A percentile compares a stretch with the other conserved stretches of the same genome.
Conservation (phyloP, 495 filamentous ascomycete species). For the Aspergillus conjunctus region DNA sequence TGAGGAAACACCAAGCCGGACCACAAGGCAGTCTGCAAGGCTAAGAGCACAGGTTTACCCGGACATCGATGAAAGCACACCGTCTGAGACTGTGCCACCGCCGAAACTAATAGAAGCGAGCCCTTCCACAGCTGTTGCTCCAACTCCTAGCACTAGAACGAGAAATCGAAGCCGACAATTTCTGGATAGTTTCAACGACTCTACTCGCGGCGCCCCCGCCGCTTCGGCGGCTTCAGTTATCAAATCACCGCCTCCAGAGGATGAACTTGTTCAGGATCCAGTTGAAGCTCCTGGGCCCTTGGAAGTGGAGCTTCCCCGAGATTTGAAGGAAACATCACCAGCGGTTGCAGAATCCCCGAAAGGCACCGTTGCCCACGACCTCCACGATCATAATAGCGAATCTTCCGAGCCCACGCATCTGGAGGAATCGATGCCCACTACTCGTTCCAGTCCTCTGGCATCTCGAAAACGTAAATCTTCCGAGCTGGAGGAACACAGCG, state of each 20-base stretch:
- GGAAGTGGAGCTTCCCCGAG: conserved; percentile 10
- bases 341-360: conserved; percentile 16
- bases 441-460: conserved; percentile 17
- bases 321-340: conserved; percentile 2
- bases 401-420: neutral
- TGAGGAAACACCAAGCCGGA: conserved; percentile 30
- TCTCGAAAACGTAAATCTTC: conserved; percentile 38
- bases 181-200: conserved; percentile 14
- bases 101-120: conserved; percentile 21
- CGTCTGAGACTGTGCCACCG: conserved; percentile 22
- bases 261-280: neutral
- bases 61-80: conserved; percentile 26
- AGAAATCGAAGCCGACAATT: conserved; percentile 23
- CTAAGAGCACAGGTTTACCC: conserved; percentile 30
- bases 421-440: conserved; percentile 2
- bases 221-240: neutral
- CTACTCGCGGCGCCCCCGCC: neutral
- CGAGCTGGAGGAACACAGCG: conserved; percentile 30
- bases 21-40: conserved; percentile 42
- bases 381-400: conserved; percentile 9
- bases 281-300: conserved; percentile 2
- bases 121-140: conserved; percentile 17
- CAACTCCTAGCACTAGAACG: conserved; percentile 20
- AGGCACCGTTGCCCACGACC: conserved; percentile 14
- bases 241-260: conserved; percentile 21